Conservation (phyloP, 331 rosid genomes). For the Ulmus americana region DNA sequence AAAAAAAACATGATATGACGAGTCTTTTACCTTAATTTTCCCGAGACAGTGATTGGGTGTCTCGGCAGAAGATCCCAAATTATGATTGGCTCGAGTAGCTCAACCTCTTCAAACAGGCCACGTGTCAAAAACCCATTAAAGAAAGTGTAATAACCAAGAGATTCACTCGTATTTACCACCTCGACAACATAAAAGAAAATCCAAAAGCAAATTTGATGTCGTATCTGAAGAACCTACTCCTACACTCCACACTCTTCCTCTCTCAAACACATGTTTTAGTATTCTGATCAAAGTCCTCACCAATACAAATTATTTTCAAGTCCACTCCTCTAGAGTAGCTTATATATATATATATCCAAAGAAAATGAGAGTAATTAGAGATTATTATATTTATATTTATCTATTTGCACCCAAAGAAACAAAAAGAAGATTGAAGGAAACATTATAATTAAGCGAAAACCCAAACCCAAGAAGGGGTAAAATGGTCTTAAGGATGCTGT, state of each 20-base stretch:
- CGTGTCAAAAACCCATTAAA: conserved; percentile 22
- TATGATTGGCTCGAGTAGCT: conserved; percentile 28
- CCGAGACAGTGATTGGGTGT: conserved; percentile 39
- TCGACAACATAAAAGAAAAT: conserved; percentile 9
- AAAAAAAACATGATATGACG: background rate
- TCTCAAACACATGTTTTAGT: background rate
- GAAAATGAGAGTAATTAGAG: too few species aligned
- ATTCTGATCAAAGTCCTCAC: background rate
- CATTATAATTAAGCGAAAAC: too few species aligned
- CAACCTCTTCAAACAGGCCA: background rate
- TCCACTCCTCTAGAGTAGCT: too few species aligned
- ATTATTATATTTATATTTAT: too few species aligned
- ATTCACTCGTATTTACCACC: conserved; percentile 10
- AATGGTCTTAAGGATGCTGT: background rate
- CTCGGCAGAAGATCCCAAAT: conserved; percentile 23
- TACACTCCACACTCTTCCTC: too few species aligned
- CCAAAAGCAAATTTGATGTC: background rate
- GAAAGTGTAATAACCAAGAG: conserved; percentile 18
- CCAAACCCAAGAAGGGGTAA: background rate
- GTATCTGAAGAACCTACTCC: background rate
- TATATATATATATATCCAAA: too few species aligned
- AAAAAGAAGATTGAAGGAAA: background rate
- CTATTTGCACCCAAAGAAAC: too few species aligned
- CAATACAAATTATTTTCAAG: too few species aligned
- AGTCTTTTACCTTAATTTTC: conserved; percentile 29